These are phyloP conservation scores for Citrus maxima DNA, from an alignment of 345 rosid species.

Conservation along the genomic window DNA sequence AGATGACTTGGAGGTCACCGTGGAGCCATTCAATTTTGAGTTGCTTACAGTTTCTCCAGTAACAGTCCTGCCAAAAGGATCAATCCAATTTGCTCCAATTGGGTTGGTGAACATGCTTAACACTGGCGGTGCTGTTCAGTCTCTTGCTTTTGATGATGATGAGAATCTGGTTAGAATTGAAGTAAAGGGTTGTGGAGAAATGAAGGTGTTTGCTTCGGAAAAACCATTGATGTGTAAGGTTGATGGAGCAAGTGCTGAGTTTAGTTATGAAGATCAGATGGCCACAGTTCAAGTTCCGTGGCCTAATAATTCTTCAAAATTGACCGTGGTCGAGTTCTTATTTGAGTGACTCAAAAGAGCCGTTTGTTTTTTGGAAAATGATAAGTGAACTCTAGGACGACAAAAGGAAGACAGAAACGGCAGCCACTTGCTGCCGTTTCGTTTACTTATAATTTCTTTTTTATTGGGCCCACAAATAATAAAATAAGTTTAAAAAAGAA, in stretches of 20 bases:
- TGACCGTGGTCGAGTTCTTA: constrained; percentile 19
- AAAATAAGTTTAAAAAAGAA: too few relatives aligned
- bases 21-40: constrained; percentile 23
- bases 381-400: too few relatives aligned
- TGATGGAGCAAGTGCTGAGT: not conserved
- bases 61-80: not conserved
- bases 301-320: constrained; percentile 24
- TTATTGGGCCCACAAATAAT: too few relatives aligned
- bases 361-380: too few relatives aligned
- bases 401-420: too few relatives aligned
- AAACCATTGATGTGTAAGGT: constrained; percentile 20
- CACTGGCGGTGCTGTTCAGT: constrained; percentile 25
- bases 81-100: constrained; percentile 23
- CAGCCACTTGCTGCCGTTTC: too few relatives aligned
- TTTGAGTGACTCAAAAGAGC: not conserved
- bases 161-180: constrained; percentile 13
- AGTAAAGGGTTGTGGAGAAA: constrained; percentile 24
- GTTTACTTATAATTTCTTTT: too few relatives aligned
- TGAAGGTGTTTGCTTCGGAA: constrained; percentile 22
- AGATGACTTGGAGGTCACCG: constrained; percentile 15
- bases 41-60: constrained; percentile 31
- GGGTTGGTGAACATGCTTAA: constrained; percentile 33
- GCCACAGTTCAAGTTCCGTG: constrained; percentile 25
- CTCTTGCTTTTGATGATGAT: constrained; percentile 8
- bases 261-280: constrained; percentile 6